Percentiles rank a stretch among this genome's conserved stretches.
Conservation (phyloP, 345 rosid genomes). For the Toxicodendron radicans region DNA sequence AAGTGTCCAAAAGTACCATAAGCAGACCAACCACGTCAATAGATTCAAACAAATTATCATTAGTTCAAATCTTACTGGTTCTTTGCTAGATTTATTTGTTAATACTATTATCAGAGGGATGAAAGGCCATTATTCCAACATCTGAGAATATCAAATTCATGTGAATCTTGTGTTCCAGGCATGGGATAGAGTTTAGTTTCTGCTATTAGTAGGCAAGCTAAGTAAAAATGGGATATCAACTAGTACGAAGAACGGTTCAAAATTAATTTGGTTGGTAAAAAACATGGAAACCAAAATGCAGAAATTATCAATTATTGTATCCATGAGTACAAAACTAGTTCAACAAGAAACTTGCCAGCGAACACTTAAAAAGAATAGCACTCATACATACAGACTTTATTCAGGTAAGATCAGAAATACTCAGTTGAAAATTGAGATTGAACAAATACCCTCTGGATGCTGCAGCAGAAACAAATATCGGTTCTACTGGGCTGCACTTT, state of each 20-base stretch:
- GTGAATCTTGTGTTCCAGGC: background rate
- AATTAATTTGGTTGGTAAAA: background rate
- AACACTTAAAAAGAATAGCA: background rate
- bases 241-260: background rate
- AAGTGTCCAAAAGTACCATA: background rate
- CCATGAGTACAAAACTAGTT: background rate
- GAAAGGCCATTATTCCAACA: background rate
- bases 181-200: background rate
- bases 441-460: slow-evolving; percentile 51
- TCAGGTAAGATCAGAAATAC: background rate
- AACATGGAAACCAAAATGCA: too few relatives aligned
- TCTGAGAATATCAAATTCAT: background rate
- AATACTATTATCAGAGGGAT: background rate
- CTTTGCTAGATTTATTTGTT: background rate
- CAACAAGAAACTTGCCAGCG: background rate
- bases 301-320: too few relatives aligned
- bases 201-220: background rate
- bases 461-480: slow-evolving; percentile 74
- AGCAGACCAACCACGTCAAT: background rate
- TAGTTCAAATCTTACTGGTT: background rate
- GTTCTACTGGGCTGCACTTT: slow-evolving; percentile 79
- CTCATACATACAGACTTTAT: background rate
- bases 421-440: background rate
- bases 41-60: background rate
- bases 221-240: background rate